These are phyloP conservation scores for Rhinocladiella similis DNA, from an alignment of 2,329 filamentous ascomycete genomes.

Conservation along the genomic window DNA sequence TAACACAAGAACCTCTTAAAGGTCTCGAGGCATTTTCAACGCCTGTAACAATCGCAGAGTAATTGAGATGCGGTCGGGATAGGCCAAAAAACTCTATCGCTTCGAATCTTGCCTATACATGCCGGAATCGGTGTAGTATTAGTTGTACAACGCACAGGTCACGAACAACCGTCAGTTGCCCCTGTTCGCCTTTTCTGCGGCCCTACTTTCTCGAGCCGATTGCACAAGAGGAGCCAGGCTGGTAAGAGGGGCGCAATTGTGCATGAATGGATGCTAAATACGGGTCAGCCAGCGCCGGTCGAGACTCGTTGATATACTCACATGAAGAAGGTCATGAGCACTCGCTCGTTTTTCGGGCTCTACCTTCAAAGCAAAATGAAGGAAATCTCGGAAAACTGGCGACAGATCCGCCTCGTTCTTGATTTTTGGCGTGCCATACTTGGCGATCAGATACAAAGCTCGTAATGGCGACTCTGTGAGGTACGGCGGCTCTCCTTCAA, in stretches of 20 bases:
- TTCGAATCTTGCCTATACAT: neutral
- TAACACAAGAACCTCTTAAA: neutral
- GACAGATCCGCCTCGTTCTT: constrained; percentile 96
- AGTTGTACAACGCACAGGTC: constrained; percentile 12
- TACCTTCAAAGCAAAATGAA: constrained; percentile 90
- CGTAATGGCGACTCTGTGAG: constrained; percentile 91
- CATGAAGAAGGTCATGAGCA: constrained; percentile 87
- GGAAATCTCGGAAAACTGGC: constrained; percentile 93
- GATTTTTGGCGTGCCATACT: constrained; percentile 90
- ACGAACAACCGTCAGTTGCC: constrained; percentile 34
- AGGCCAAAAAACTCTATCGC: constrained; percentile 3
- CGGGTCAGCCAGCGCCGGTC: constrained; percentile 2
- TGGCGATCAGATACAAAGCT: constrained; percentile 93
- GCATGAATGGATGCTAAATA: constrained; percentile 75
- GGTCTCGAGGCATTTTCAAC: neutral
- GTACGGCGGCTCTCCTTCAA: constrained; percentile 96
- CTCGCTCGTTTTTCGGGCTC: constrained; percentile 96
- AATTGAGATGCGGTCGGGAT: neutral
- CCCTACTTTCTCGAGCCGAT: constrained; percentile 79
- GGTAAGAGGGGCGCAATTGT: constrained; percentile 68
- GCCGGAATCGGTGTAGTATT: constrained; percentile 2
- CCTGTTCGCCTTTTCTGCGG: constrained; percentile 79
- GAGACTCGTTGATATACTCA: constrained; percentile 51
- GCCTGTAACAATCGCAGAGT: neutral
- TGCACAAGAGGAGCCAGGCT: constrained; percentile 84